Evolutionary conservation across 495 filamentous ascomycete genomes (phyloP).

Genomic region (Peziza echinospora): DNA sequence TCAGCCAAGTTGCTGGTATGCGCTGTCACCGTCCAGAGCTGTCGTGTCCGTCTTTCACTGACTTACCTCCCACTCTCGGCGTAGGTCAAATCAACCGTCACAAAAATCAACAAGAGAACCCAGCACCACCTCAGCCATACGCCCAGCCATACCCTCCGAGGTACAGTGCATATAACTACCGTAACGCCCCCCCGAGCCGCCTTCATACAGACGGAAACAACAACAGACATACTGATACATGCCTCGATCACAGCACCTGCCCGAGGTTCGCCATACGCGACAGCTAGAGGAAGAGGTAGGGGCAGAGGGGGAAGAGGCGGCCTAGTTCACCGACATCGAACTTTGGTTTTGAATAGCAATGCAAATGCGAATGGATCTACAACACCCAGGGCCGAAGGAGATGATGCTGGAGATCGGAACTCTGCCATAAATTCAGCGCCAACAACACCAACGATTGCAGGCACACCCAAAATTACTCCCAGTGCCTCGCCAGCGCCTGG

Average conservation of each 20-base stretch:
- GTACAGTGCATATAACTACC: conserved; percentile 13
- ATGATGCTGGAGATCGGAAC: not conserved
- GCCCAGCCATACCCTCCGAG: conserved; percentile 5
- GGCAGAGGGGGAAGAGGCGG: conserved; percentile 4
- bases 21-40: conserved; percentile 4
- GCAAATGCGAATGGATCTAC: too few relatives aligned
- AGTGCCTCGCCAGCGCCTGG: conserved; percentile 19
- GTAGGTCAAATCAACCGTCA: conserved; percentile 67
- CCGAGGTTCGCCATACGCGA: not conserved
- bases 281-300: not conserved
- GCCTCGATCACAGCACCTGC: not conserved
- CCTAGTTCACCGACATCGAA: conserved; percentile 41
- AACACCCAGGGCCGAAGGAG: conserved; percentile 4
- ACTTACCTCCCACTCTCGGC: not conserved
- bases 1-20: conserved; percentile 50
- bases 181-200: conserved; percentile 5
- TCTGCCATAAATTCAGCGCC: too few relatives aligned
- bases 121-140: conserved; percentile 17
- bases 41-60: conserved; percentile 7
- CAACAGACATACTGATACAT: too few relatives aligned
- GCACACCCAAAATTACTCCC: conserved; percentile 20
- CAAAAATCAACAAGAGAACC: conserved; percentile 36
- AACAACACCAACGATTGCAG: conserved; percentile 24
- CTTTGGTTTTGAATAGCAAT: conserved; percentile 46
- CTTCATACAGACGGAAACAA: not conserved